Evolutionary conservation across 2,329 filamentous ascomycete species (phyloP), one percentile per base, ranked within the genome.

Genomic region (Colletotrichum abscissum): DNA sequence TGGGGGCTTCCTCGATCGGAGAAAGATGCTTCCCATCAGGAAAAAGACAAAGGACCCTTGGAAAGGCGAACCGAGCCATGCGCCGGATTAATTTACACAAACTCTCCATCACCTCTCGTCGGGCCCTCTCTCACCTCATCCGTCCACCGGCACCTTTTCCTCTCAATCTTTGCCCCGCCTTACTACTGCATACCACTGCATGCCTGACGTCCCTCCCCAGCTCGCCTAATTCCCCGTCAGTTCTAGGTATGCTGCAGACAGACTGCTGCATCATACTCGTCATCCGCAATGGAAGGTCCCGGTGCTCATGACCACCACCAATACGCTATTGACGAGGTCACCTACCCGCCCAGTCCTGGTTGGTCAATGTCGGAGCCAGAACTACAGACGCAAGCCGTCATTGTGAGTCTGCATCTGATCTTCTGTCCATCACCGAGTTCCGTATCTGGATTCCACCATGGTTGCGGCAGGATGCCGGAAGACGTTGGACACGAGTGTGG

Each of bases 401-500:
- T 35, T 57, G 63, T 65, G 56, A 57, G 63, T 65, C 35, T 28
- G 26, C 22, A 16, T 28, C 16, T 9, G 11, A 30, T n/a, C 19
- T 46, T 65, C 19, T 9, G 19, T 46, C 16, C 42, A 49, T 49
- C 42, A 49, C 42, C 42, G 19, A 22, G 42, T n/a, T 8, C 4
- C 19, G 16, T 49, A 22, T 49, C 42, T 49, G 19, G 12, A 33
- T 46, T 30, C 33, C 33, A 19, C 42, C 42, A 67, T 60, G 19
- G 22, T 16, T 30, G 42, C 56, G 26, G 38, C 22, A 19, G n/a
- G 12, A 7, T 11, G 16, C 12, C n/a, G 9, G 14, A 9, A 9
- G 19, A 42, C n/a, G 30, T 24, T 35, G 54, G 58, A 58, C 58
- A 70, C 66, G 11, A 72, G 69, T 64, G 58, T 73, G 66, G 59